Percentiles rank a stretch among this genome's conserved stretches.
Conservation (phyloP, 192 early-diverging fungal genomes). For the Haplosporangium gracile region DNA sequence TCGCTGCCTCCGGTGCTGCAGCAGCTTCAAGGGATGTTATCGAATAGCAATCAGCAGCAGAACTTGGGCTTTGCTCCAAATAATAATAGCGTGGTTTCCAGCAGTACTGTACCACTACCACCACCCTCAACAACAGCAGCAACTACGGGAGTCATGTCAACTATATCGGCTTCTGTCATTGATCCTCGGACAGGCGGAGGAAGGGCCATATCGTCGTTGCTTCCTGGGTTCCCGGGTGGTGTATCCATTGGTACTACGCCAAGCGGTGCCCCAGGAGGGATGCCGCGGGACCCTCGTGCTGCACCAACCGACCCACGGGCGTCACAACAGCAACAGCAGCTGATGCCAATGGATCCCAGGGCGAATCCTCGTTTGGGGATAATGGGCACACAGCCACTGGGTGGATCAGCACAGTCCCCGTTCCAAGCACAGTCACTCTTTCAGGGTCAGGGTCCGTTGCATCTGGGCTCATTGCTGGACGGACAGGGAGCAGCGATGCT, state of each 20-base stretch:
- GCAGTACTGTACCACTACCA: slow-evolving; percentile 16
- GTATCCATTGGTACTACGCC: too few species aligned
- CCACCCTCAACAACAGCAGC: background rate
- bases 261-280: background rate
- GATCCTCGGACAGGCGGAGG: background rate
- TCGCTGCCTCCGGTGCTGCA: slow-evolving; percentile 39
- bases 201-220: background rate
- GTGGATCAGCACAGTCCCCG: slow-evolving; percentile 17
- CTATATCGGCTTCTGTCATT: background rate
- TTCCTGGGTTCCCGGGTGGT: background rate
- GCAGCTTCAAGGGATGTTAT: slow-evolving; percentile 45
- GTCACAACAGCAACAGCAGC: background rate
- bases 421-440: background rate
- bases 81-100: slow-evolving; percentile 53
- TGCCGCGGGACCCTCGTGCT: slow-evolving; percentile 14
- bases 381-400: slow-evolving; percentile 19
- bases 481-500: background rate
- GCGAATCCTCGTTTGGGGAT: slow-evolving; percentile 32
- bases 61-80: slow-evolving; percentile 34
- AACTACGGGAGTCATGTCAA: background rate
- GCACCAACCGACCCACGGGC: background rate
- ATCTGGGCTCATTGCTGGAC: background rate
- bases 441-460: background rate
- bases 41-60: slow-evolving; percentile 45
- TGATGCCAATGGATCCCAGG: background rate